Base-by-base conservation (phyloP, 2,329 filamentous ascomycete genomes). In the Xylariaceae sp. region DNA sequence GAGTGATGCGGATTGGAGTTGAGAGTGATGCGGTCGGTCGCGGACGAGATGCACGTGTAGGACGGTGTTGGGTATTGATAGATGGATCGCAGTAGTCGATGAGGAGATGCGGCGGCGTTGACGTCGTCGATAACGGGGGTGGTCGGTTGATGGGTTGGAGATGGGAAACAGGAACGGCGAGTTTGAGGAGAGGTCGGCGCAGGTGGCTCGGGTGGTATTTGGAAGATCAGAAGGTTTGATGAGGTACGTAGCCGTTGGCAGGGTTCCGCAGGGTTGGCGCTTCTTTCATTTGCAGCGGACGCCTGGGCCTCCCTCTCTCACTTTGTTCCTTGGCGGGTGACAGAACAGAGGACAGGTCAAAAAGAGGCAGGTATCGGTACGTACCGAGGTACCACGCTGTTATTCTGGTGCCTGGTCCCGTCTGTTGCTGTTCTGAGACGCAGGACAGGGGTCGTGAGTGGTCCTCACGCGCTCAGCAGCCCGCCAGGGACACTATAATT, bases 131-230 rank as follows among this genome's bases (percentile, higher is more conserved):
- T 41, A 22, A 17, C 12, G 6, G n/a, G 15, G 14, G 19, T 48
- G 30, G 46, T 46, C 40, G 36, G 46, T 44, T 42, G 47, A 53
- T 54, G 48, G 42, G 41, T 49, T 36, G 39, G 17, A 42, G 27
- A 39, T 18, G 44, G 35, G 17, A 45, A 22, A 35, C 39, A 49
- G 52, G 45, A 51, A 44, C 48, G 51, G 46, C 46, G 51, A 53
- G 50, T 19, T 17, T 41, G 47, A 45, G 43, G 39, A 18, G 38
- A 46, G 17, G 35, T 42, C 32, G 14, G 17, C 51, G 47, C n/a
- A 42, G 45, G 32, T 51, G 45, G 46, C 18, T 44, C n/a, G 47
- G 42, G 38, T 43, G 42, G 19, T 39, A 48, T 42, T 49, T 44
- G 49, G 47, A 33, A 43, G 43, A 39, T 39, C 45, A 44, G 36